These are phyloP conservation scores for Dioscorea zingiberensis DNA, from an alignment of 106 monocot genomes.

Conservation along the genomic window DNA sequence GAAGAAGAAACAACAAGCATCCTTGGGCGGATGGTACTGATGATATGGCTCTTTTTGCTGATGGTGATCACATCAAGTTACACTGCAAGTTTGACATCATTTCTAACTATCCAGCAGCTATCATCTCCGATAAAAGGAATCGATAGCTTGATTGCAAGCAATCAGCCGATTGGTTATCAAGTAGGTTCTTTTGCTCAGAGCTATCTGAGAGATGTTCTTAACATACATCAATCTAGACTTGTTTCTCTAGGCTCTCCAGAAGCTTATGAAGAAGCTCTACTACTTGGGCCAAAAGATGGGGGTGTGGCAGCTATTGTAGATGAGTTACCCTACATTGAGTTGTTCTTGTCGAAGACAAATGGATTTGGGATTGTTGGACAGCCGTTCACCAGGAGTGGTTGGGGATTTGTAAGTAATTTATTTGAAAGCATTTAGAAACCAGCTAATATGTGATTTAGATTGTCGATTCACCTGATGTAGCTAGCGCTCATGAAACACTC, in stretches of 20 bases:
- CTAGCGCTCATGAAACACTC: not conserved
- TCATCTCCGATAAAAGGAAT: constrained; percentile 54
- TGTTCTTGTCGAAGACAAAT: constrained; percentile 36
- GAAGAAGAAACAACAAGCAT: constrained; percentile 55
- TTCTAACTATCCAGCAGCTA: constrained; percentile 71
- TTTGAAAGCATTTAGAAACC: no score
- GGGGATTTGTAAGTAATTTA: constrained; percentile 80
- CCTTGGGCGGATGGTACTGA: constrained; percentile 63
- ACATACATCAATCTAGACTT: constrained; percentile 42
- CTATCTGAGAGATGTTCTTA: constrained; percentile 49
- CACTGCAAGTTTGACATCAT: constrained; percentile 80
- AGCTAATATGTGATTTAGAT: no score
- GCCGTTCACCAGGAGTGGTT: constrained; percentile 62
- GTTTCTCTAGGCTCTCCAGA: constrained; percentile 42
- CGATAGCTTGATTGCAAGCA: constrained; percentile 53
- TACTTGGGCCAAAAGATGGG: constrained; percentile 53
- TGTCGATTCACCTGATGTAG: not conserved
- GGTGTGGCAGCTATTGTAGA: constrained; percentile 83
- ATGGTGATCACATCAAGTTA: constrained; percentile 75
- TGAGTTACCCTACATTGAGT: constrained; percentile 67
- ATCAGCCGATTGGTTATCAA: constrained; percentile 69
- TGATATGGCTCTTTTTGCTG: constrained; percentile 73
- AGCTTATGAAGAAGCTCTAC: constrained; percentile 33
- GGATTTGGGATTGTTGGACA: constrained; percentile 61
- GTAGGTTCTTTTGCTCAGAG: constrained; percentile 45